Evolutionary conservation across 495 filamentous ascomycete genomes (phyloP), one percentile per base, ranked within the genome.

Genomic region (Stereocaulon alpinum): DNA sequence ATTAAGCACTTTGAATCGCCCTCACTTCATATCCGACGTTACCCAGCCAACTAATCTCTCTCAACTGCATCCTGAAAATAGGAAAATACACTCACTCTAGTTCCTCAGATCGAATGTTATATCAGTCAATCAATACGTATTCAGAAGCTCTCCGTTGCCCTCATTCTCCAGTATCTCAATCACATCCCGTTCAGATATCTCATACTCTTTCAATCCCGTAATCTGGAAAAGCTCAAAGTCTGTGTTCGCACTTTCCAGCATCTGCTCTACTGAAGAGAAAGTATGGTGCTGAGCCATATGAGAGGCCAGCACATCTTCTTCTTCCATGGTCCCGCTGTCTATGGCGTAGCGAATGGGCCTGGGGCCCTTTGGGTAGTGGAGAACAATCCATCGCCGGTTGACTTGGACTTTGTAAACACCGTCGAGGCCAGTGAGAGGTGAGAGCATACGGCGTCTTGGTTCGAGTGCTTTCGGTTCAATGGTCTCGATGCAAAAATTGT

Each of bases 391-490:
- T 40, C 56, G 44, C 49, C 56, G 56, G 6, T 49, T 29, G 12
- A 58, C 56, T 20, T 58, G 29, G 56, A 58, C 56, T 24, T 22
- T 58, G 18, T 24, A 32, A 9, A 58, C 45, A 2, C 20, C 20
- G 9, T 5, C 0, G 14, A 58, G 44, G 12, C 24, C 17, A 37
- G 12, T 20, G 30, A 58, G 56, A 11, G 56, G 56, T 40, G 42
- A 40, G 15, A 58, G 56, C 34, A 58, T 50, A 6, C n/a, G 44
- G 20, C 56, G 45, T 48, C 43, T n/a, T 40, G 44, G 56, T 1
- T 58, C 56, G n/a, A 58, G 56, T 7, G 20, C 27, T 2, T 11
- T 58, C 34, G 20, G 15, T 20, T 50, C 45, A 15, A 29, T 18
- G 32, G 27, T n/a, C 34, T 37, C 34, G 20, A 40, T 11, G 22